Conservation (phyloP, 805 yeast genomes). For the Cyberlindnera misumaiensis region DNA sequence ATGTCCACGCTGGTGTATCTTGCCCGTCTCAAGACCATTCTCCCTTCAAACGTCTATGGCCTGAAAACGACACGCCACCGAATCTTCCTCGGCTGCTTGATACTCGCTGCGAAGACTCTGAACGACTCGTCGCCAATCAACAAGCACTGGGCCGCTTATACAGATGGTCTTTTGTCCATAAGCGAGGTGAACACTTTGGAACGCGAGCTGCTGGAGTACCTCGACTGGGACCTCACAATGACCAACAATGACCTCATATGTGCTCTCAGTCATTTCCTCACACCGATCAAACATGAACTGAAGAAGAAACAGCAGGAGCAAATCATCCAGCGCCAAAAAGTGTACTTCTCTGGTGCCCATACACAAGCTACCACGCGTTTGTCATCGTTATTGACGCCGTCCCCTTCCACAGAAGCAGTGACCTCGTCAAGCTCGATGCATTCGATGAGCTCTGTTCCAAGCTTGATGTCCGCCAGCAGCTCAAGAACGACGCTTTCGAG, state of each 20-base stretch:
- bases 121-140: slow-evolving; percentile 94
- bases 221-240: slow-evolving; percentile 81
- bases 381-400: slow-evolving; percentile 10
- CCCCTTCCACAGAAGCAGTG: slow-evolving; percentile 5
- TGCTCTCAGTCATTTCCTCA: slow-evolving; percentile 68
- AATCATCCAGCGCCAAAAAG: slow-evolving; percentile 19
- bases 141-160: slow-evolving; percentile 93
- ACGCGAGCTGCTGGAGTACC: slow-evolving; percentile 71
- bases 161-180: slow-evolving; percentile 72
- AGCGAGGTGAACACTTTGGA: slow-evolving; percentile 88
- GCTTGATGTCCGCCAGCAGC: slow-evolving; percentile 33
- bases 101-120: slow-evolving; percentile 84
- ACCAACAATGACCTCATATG: slow-evolving; percentile 60
- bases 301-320: slow-evolving; percentile 20
- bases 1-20: slow-evolving; percentile 89
- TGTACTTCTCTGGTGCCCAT: slow-evolving; percentile 15
- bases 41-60: slow-evolving; percentile 87
- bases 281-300: slow-evolving; percentile 51
- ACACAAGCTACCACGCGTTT: slow-evolving; percentile 12
- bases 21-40: slow-evolving; percentile 63
- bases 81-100: slow-evolving; percentile 81
- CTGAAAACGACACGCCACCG: slow-evolving; percentile 92
- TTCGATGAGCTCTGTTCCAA: slow-evolving; percentile 25
- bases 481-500: slow-evolving; percentile 32
- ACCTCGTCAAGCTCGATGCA: slow-evolving; percentile 21